Base-by-base conservation (phyloP, 2,329 filamentous ascomycete species). In the Thermochaetoides dissita region DNA sequence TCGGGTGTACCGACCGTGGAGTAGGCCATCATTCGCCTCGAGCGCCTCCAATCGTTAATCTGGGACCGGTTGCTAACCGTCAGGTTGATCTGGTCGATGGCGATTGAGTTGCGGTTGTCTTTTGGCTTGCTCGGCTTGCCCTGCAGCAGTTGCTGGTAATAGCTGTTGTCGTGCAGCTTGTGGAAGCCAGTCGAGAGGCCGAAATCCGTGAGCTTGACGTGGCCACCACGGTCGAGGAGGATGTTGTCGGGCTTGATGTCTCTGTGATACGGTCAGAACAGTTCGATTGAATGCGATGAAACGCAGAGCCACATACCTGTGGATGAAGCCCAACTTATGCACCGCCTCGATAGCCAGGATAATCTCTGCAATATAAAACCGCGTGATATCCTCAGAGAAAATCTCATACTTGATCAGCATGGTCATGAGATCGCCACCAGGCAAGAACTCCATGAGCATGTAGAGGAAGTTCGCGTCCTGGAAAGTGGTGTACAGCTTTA, bases 371-470 rank as follows among this genome's bases (percentile, higher is more conserved):
- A 98, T 98, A 65, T 98, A 98, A 65, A 98, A 98, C 11, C 91
- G 79, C 30, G 91, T 98, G 52, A 98, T 96, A 53, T 98, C 91
- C 62, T 96, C 89, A 0, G 87, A 94, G 63, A 98, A 98, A 61
- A 98, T 95, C 62, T 98, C 91, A 58, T 98, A 98, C 72, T 96
- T 98, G 69, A 98, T 98, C 53, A 98, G 72, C 91, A 98, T 98
- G 3, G 91, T 98, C 91, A 98, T 98, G 61, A 98, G 64, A 67
- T 98, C 91, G 62, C 91, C 91, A 62, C 91, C 91, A 7, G 91
- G 91, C 62, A 98, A 74, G 65, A 96, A 98, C 65, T 98, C 91
- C 91, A 98, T 98, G 47, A 98, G 72, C 81, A 98, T 91, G 69
- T 98, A 98, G 32, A 98, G 70, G 67, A 95, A 98, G 51, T 91